Evolutionary conservation across 495 filamentous ascomycete species (phyloP), one percentile per base, ranked within the genome.

Genomic region (Hypomontagnella monticulosa): DNA sequence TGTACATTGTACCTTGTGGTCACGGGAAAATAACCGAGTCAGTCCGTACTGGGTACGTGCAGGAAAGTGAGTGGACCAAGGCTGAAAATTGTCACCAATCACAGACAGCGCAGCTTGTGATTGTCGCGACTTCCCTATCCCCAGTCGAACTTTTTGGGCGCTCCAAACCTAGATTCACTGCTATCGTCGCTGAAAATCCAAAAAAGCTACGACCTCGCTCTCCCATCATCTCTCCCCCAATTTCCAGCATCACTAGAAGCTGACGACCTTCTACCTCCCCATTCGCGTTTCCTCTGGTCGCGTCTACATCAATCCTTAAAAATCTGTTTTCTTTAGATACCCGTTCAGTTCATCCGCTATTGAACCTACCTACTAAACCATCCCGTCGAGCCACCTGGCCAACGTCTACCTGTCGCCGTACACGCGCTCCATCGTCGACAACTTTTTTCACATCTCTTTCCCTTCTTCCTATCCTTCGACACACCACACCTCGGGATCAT

Each of bases 101-200:
- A 63, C 0, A 49, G 15, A 3, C 44, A 32, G 19, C 5, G 32
- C 27, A 30, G 43, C 53, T 55, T 54, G 48, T 58, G 66, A 69
- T 69, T 63, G 66, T 69, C 59, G 65, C 65, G 65, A 67, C 38
- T 61, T 57, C 52, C 53, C 51, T 51, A 49, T 47, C 16, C 65
- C 54, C 49, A 48, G 65, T 68, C 32, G 40, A 60, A 64, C 59
- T 59, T 64, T 69, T 69, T 68, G 41, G 56, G 44, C 47, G 27
- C 52, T 43, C 59, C 59, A 58, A 69, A 69, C 66, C 49, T 69
- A 56, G 40, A 46, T 55, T 60, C 34, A 63, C 65, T 54, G 23
- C 40, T 61, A 59, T 54, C 52, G 52, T 41, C 36, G 47, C 49
- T 37, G 43, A 69, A 69, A 63, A 60, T 59, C 23, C 41, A 62